Evolutionary conservation across 179 eudicot genomes (phyloP).

Genomic region (Beta lomatogona): DNA sequence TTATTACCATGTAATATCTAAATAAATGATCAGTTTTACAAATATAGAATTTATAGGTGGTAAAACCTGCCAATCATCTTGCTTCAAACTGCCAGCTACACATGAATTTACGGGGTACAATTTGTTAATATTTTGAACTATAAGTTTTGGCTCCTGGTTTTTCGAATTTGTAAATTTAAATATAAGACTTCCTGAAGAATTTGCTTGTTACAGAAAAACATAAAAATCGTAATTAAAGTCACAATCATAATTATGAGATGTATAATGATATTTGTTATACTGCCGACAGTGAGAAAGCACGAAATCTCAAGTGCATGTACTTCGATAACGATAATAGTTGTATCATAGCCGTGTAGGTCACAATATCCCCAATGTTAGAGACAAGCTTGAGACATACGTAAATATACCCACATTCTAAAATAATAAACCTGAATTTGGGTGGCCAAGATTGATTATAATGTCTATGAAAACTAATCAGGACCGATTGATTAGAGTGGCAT

Average conservation of each 20-base stretch:
- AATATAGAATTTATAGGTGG: too few relatives aligned
- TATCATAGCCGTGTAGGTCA: slow-evolving; percentile 6
- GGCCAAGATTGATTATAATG: neutral
- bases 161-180: too few relatives aligned
- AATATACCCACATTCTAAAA: neutral
- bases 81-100: too few relatives aligned
- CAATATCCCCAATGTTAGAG: neutral
- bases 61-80: too few relatives aligned
- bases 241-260: neutral
- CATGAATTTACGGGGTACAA: too few relatives aligned
- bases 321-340: slow-evolving; percentile 4
- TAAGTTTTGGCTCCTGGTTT: too few relatives aligned
- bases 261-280: neutral
- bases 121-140: too few relatives aligned
- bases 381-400: slow-evolving; percentile 13
- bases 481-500: neutral
- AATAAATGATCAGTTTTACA: too few relatives aligned
- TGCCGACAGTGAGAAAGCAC: slow-evolving; percentile 4
- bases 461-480: neutral
- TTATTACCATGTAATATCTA: too few relatives aligned
- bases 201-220: too few relatives aligned
- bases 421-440: neutral
- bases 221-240: neutral
- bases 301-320: slow-evolving; percentile 23
- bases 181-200: too few relatives aligned